A percentile compares a stretch with the other conserved stretches of the same genome.
These are phyloP conservation scores for Gaertneriomyces semiglobifer DNA, from an alignment of 192 early-diverging fungal genomes.

Conservation along the genomic window DNA sequence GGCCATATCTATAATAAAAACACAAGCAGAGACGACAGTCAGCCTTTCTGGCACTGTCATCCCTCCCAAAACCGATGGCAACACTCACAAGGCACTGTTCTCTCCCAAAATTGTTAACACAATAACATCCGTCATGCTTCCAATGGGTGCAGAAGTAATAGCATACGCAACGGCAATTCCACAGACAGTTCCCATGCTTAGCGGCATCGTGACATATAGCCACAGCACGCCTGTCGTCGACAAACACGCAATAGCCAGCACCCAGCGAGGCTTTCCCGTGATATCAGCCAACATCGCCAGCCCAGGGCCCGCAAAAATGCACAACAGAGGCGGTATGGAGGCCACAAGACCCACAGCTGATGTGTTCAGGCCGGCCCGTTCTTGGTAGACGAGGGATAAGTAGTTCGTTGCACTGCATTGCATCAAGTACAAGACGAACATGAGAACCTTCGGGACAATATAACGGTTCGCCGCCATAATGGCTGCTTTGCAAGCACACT, in stretches of 20 bases:
- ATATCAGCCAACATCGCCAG: slow-evolving; percentile 23
- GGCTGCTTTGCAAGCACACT: too few species aligned
- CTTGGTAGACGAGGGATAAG: slow-evolving; percentile 25
- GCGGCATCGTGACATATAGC: slow-evolving; percentile 19
- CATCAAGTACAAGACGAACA: slow-evolving; percentile 24
- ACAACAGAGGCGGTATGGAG: slow-evolving; percentile 24
- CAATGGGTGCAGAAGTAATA: slow-evolving; percentile 24
- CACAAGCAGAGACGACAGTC: not conserved
- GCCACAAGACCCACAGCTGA: slow-evolving; percentile 18
- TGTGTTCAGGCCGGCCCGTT: slow-evolving; percentile 10
- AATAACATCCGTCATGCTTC: slow-evolving; percentile 26
- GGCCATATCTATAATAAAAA: slow-evolving; percentile 20
- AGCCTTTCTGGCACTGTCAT: not conserved
- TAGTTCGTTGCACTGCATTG: slow-evolving; percentile 28
- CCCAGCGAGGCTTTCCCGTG: slow-evolving; percentile 18
- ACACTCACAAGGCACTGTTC: slow-evolving; percentile 21
- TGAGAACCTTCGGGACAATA: slow-evolving; percentile 27
- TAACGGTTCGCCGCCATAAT: not conserved
- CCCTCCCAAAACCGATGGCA: too few species aligned
- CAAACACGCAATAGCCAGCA: slow-evolving; percentile 12
- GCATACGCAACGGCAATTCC: slow-evolving; percentile 27
- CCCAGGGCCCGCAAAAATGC: slow-evolving; percentile 22
- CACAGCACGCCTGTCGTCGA: slow-evolving; percentile 15
- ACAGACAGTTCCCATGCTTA: slow-evolving; percentile 15
- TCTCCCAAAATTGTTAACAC: slow-evolving; percentile 24